Conservation (phyloP, 2,329 filamentous ascomycete species). For the Hymenoscyphus infarciens region DNA sequence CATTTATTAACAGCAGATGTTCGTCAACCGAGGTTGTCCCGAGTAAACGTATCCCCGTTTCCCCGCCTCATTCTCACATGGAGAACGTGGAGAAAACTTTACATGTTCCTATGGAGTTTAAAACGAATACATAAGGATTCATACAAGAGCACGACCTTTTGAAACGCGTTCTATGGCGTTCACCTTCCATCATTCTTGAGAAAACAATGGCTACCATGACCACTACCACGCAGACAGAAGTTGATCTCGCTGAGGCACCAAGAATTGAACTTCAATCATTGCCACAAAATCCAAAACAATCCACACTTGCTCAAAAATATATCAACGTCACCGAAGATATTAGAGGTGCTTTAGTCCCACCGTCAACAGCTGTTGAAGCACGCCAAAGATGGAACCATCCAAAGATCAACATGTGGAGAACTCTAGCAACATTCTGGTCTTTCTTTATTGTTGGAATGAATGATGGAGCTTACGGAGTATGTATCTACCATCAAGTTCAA, state of each 20-base stretch:
- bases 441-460: slow-evolving; percentile 67
- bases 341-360: slow-evolving; percentile 13
- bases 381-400: slow-evolving; percentile 63
- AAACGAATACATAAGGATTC: too few relatives aligned
- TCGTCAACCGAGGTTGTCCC: not conserved
- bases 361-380: slow-evolving; percentile 21
- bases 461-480: slow-evolving; percentile 61
- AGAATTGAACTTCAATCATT: slow-evolving; percentile 3
- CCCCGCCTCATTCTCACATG: not conserved
- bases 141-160: not conserved
- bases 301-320: not conserved
- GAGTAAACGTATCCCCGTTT: not conserved
- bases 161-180: not conserved
- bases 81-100: not conserved
- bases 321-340: slow-evolving; percentile 16
- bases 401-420: slow-evolving; percentile 53
- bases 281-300: not conserved
- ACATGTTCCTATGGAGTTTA: too few relatives aligned
- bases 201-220: slow-evolving; percentile 3
- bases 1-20: not conserved
- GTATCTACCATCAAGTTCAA: slow-evolving; percentile 26
- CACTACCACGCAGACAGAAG: slow-evolving; percentile 5
- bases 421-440: slow-evolving; percentile 55
- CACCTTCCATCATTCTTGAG: not conserved
- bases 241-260: not conserved